Conservation (phyloP, 2,329 filamentous ascomycete species). For the Sclerotinia minor region DNA sequence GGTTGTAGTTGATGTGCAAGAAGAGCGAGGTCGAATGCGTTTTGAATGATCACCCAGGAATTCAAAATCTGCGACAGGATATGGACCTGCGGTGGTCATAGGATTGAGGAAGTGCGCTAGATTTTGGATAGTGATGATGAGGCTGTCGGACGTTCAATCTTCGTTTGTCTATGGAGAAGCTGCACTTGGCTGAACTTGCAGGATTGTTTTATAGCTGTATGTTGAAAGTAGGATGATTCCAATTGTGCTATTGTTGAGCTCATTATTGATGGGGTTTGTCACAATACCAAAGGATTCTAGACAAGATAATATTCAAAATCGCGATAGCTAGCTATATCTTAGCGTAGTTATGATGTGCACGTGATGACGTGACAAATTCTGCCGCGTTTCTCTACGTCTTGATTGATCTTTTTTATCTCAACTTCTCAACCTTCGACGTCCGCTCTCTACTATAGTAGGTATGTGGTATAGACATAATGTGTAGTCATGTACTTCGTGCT, state of each 20-base stretch:
- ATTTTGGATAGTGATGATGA: slow-evolving; percentile 11
- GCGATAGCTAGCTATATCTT: slow-evolving; percentile 22
- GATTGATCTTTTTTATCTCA: not conserved
- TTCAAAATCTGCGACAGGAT: slow-evolving; percentile 17
- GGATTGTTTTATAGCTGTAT: not conserved
- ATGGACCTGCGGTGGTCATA: slow-evolving; percentile 24
- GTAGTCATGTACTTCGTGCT: not conserved
- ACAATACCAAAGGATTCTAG: not conserved
- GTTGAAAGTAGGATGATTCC: not conserved
- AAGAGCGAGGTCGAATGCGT: slow-evolving; percentile 16
- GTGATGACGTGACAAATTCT: not conserved
- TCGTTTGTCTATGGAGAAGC: not conserved
- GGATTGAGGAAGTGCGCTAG: slow-evolving; percentile 11
- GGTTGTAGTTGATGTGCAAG: slow-evolving; percentile 47
- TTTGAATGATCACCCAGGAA: slow-evolving; percentile 22
- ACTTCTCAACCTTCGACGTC: not conserved
- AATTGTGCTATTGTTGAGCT: not conserved
- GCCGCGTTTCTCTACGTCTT: not conserved
- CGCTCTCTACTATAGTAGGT: not conserved
- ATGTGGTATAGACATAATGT: not conserved
- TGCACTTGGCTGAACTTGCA: not conserved
- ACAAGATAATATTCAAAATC: slow-evolving; percentile 15
- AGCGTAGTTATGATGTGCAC: not conserved
- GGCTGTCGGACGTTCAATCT: not conserved
- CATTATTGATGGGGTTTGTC: slow-evolving; percentile 12